Base-by-base conservation (phyloP, 805 yeast species). In the Yamadazyma insecticola region DNA sequence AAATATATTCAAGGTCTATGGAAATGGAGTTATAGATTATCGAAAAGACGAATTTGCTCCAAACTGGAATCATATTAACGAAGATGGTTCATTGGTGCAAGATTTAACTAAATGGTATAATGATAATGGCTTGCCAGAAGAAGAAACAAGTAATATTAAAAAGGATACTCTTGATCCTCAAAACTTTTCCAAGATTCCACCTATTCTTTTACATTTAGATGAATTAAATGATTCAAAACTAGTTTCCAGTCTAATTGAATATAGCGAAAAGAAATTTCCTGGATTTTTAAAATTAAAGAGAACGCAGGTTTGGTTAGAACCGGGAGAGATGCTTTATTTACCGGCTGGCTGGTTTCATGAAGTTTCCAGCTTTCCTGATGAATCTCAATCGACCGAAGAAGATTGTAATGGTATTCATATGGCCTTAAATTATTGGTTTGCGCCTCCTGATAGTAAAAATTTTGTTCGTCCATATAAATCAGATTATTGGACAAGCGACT, bases 341-440 rank as follows among this genome's bases (percentile, higher is more conserved):
- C 90, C 90, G 1, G 72, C 83, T 1, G 88, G 90, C 3, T 82
- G 89, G 89, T 82, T 82, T 46, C 90, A 82, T 50, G 90, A 82
- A 50, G 90, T 82, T 2, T 72, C 84, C 1, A 78, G 85, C 7
- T 78, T 63, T 50, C 51, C 49, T 7, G 42, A 37, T 5, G 41
- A 15, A 12, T 37, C 41, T 7, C 25, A 37, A 11, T 50, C 43
- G 11, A 8, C 22, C 5, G 11, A 13, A 4, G 20, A 22, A 5
- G 19, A 29, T n/a, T 16, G 22, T 9, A 33, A 36, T 14, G 34
- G 38, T 23, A 55, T 65, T 3, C 90, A 82, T 45, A 61, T 73
- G 21, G 88, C 89, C 0, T 45, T 81, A 8, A 82, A 82, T 48
- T 82, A 81, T 53, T 82, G 90, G 90, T 80, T 74, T 48, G 63